Evolutionary conservation across 768 basidiomycete species (phyloP), one percentile per base, ranked within the genome.

Genomic region (Leccinum rimulosum): DNA sequence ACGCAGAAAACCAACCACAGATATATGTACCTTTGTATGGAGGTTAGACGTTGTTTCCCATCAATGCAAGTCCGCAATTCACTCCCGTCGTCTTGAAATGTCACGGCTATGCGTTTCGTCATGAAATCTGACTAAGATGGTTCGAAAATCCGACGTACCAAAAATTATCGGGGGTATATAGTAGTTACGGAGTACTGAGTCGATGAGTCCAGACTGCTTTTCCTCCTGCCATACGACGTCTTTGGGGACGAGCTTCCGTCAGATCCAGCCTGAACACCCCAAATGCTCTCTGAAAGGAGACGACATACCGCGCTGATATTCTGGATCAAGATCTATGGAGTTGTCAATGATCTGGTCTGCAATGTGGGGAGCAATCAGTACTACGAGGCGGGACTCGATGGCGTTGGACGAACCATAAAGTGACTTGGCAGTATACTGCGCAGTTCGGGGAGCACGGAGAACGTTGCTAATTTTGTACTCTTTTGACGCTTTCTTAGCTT

Each of bases 11-110:
- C 1, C 10, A 45, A 1, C 11, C 43, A 19, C 11, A 12, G 40
- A 40, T 3, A 30, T 27, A 10, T 14, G 56, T 63, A 88, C 87
- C 79, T 77, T 61, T 79, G 76, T 28, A 89, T 82, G 0, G 87
- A 87, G 0, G 88, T 87, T 60, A 89, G 67, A 33, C 88, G 77
- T 62, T 89, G 87, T 66, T 89, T 89, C n/a, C 87, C 87, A 61
- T 89, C 88, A 14, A 88, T 86, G 60, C 87, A 88, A 0, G 77
- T 77, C 22, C 81, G 77, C 19, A 66, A 64, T 61, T 83, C 81
- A 7, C 67, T 69, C 4, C 79, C 81, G 35, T 83, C 77, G 3
- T 76, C 71, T 17, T 70, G 65, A 3, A 60, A 54, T 0, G 69
- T 73, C 6, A 80, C 77, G 36, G 79, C 82, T 84, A 12, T 57